Conservation (phyloP, 768 basidiomycete species). For the Rhizopogon vinicolor region DNA sequence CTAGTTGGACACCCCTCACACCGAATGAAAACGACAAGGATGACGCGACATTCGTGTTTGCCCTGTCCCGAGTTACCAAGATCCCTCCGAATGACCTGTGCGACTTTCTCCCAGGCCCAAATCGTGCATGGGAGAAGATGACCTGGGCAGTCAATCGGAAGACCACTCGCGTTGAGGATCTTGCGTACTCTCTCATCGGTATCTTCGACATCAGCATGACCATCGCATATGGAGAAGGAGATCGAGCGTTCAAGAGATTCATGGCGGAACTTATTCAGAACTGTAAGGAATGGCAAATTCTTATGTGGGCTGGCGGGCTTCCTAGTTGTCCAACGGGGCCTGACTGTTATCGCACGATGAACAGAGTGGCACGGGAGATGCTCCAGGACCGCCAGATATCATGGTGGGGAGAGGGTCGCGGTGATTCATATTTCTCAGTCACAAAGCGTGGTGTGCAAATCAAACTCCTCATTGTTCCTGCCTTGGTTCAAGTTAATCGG, state of each 20-base stretch:
- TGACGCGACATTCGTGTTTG: not conserved
- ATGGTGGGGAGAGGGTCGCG: not conserved
- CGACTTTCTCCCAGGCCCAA: slow-evolving; percentile 1
- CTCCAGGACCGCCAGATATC: slow-evolving; percentile 1
- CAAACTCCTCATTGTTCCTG: slow-evolving; percentile 2
- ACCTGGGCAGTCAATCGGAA: slow-evolving; percentile 10
- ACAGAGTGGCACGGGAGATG: not conserved
- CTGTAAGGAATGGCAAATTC: slow-evolving; percentile 7
- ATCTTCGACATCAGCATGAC: slow-evolving; percentile 10
- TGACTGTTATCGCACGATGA: not conserved
- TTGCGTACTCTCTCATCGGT: slow-evolving; percentile 12
- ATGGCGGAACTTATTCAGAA: slow-evolving; percentile 4
- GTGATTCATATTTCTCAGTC: not conserved
- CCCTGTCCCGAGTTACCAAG: slow-evolving; percentile 1
- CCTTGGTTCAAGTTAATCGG: not conserved
- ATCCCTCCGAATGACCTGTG: slow-evolving; percentile 4
- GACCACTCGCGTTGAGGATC: slow-evolving; percentile 13
- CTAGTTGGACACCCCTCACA: slow-evolving; percentile 5
- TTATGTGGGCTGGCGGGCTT: not conserved
- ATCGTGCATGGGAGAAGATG: slow-evolving; percentile 5
- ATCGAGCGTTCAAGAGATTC: slow-evolving; percentile 11
- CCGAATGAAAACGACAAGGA: slow-evolving; percentile 1
- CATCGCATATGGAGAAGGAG: slow-evolving; percentile 13
- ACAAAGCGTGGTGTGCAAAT: slow-evolving; percentile 5
- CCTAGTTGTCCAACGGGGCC: not conserved